Evolutionary conservation across 306 rosid genomes (phyloP).

Genomic region (Senna siamea): DNA sequence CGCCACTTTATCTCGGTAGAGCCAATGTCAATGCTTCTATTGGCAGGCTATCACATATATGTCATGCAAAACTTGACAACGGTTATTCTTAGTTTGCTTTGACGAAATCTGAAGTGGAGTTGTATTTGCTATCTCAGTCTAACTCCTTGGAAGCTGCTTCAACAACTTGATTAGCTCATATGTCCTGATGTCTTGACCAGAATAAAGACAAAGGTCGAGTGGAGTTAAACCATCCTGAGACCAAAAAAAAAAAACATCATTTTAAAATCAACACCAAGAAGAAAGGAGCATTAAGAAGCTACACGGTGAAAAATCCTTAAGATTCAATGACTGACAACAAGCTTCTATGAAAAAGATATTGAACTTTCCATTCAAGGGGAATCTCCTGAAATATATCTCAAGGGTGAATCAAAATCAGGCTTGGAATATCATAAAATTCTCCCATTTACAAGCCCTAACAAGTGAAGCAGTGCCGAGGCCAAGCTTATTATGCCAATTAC

Average conservation of each 20-base stretch:
- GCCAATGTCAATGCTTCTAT: background rate
- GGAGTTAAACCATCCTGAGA: constrained; percentile 87
- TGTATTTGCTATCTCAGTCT: background rate
- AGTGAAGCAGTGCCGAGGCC: too few relatives aligned
- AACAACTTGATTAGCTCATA: constrained; percentile 81
- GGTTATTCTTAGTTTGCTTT: constrained; percentile 21
- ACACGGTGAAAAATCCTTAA: background rate
- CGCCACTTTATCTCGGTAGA: background rate
- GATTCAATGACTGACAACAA: constrained; percentile 1
- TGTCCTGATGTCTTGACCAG: constrained; percentile 66
- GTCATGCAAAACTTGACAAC: constrained; percentile 27
- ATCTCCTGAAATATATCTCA: too few relatives aligned
- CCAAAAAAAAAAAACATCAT: constrained; percentile 31
- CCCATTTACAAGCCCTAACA: too few relatives aligned
- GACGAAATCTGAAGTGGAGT: constrained; percentile 9
- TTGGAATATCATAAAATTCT: too few relatives aligned
- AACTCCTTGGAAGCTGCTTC: constrained; percentile 61
- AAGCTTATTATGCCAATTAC: too few relatives aligned
- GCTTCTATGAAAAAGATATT: background rate
- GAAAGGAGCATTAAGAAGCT: constrained; percentile 9
- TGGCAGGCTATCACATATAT: background rate
- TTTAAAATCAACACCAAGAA: background rate
- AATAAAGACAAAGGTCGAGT: constrained; percentile 80
- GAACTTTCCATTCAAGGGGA: background rate
- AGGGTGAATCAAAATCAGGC: too few relatives aligned